These are phyloP conservation scores for Tremella yokohamensis DNA, from an alignment of 768 basidiomycete species.

Conservation along the genomic window DNA sequence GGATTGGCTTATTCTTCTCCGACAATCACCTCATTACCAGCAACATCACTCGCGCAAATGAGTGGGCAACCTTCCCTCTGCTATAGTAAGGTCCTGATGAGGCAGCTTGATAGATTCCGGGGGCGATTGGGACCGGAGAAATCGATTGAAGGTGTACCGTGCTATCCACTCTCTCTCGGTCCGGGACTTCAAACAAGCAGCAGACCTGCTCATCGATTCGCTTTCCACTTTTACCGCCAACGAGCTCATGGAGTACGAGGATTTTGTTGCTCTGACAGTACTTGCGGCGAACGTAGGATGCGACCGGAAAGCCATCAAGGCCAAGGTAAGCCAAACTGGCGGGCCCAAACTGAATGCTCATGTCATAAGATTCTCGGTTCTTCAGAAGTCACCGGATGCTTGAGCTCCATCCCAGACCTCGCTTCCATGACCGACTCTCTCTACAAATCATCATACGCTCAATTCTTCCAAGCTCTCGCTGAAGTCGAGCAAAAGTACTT, in stretches of 20 bases:
- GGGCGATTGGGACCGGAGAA: conserved; percentile 96
- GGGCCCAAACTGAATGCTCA: not conserved
- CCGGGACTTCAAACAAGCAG: conserved; percentile 84
- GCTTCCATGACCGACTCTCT: conserved; percentile 79
- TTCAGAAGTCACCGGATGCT: conserved; percentile 79
- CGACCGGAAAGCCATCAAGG: conserved; percentile 80
- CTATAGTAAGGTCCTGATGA: not conserved
- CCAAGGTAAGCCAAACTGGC: conserved; percentile 60
- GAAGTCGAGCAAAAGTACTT: conserved; percentile 83
- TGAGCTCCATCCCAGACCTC: conserved; percentile 77
- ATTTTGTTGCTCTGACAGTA: conserved; percentile 81
- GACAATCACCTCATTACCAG: conserved; percentile 68
- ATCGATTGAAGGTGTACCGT: conserved; percentile 92
- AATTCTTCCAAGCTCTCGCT: conserved; percentile 87
- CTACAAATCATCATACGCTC: conserved; percentile 89
- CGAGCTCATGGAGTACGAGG: conserved; percentile 80
- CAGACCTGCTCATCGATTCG: conserved; percentile 82
- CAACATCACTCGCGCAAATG: conserved; percentile 74
- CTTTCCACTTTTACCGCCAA: conserved; percentile 91
- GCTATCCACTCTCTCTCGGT: conserved; percentile 79
- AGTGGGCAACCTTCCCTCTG: conserved; percentile 58
- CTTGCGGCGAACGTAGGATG: conserved; percentile 73
- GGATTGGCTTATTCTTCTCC: conserved; percentile 85
- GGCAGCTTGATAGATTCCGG: conserved; percentile 83
- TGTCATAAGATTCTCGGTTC: conserved; percentile 68